These are phyloP conservation scores for Spirogloea muscicola DNA, from an alignment of 139 green algal species.

Conservation along the genomic window DNA sequence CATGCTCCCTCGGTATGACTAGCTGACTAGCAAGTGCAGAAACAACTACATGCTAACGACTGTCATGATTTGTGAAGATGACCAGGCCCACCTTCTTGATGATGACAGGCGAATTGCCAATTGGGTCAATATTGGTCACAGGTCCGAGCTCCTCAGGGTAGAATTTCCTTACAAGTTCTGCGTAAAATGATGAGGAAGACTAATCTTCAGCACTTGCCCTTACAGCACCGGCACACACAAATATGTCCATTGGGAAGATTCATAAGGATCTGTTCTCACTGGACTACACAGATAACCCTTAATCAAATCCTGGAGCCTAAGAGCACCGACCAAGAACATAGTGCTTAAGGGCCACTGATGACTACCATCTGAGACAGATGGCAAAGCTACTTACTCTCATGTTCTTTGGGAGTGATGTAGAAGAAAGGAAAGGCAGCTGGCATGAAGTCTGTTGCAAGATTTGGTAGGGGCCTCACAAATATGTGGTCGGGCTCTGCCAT, in stretches of 20 bases:
- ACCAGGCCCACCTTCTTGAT: constrained; percentile 18
- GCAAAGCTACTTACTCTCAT: constrained; percentile 14
- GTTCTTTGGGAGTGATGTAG: constrained; percentile 76
- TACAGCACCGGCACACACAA: too few species aligned
- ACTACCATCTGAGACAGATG: background rate
- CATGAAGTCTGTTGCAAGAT: constrained; percentile 75
- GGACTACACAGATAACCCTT: too few species aligned
- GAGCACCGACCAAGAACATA: too few species aligned
- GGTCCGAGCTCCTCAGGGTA: constrained; percentile 21
- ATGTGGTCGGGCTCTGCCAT: constrained; percentile 97
- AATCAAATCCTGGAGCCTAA: too few species aligned
- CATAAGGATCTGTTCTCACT: too few species aligned
- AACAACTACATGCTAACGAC: too few species aligned
- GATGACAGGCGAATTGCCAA: constrained; percentile 34
- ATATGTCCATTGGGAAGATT: too few species aligned
- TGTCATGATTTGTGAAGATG: background rate
- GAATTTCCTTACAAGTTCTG: constrained; percentile 3
- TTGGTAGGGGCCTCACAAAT: constrained; percentile 86
- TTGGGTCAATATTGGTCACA: constrained; percentile 31
- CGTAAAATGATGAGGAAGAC: too few species aligned
- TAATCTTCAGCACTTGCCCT: too few species aligned
- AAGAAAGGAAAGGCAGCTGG: constrained; percentile 93
- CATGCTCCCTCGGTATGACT: too few species aligned
- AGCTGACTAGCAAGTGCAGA: too few species aligned
- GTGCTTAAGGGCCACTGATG: too few species aligned